These are phyloP conservation scores for Psilocybe cyanescens DNA, from an alignment of 768 basidiomycete genomes.

Conservation along the genomic window DNA sequence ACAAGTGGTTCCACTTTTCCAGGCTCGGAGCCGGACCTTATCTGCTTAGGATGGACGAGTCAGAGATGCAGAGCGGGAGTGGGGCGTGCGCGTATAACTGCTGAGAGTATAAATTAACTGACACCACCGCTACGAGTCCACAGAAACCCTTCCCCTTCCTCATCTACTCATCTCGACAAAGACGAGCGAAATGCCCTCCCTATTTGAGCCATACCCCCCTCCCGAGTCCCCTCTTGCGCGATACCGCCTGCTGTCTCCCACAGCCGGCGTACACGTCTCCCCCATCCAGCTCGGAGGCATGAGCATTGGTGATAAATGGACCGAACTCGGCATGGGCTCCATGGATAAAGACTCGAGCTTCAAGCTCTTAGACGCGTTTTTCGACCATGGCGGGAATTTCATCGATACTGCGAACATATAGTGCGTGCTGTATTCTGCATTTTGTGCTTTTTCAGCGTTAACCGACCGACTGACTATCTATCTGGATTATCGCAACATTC, in stretches of 20 bases:
- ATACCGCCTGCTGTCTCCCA: constrained; percentile 37
- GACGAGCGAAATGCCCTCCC: background rate
- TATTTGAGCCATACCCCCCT: background rate
- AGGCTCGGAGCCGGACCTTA: too few species aligned
- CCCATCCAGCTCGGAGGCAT: constrained; percentile 45
- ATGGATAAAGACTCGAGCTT: constrained; percentile 48
- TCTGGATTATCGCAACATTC: background rate
- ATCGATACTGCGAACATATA: constrained; percentile 54
- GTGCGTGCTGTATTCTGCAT: constrained; percentile 21
- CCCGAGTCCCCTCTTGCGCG: constrained; percentile 32
- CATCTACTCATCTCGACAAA: background rate
- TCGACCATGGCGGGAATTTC: constrained; percentile 49
- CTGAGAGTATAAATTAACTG: too few species aligned
- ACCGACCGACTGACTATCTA: too few species aligned
- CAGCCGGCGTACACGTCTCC: constrained; percentile 44
- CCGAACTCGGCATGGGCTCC: constrained; percentile 30
- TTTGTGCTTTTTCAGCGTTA: background rate
- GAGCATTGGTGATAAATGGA: constrained; percentile 47
- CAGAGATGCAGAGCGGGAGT: too few species aligned
- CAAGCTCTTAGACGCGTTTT: constrained; percentile 50
- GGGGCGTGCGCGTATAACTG: too few species aligned
- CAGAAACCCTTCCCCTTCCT: too few species aligned
- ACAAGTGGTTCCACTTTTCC: too few species aligned
- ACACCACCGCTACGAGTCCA: too few species aligned
- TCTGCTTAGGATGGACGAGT: too few species aligned